Conservation (phyloP, 768 basidiomycete species). For the Cystofilobasidium bisporidii region DNA sequence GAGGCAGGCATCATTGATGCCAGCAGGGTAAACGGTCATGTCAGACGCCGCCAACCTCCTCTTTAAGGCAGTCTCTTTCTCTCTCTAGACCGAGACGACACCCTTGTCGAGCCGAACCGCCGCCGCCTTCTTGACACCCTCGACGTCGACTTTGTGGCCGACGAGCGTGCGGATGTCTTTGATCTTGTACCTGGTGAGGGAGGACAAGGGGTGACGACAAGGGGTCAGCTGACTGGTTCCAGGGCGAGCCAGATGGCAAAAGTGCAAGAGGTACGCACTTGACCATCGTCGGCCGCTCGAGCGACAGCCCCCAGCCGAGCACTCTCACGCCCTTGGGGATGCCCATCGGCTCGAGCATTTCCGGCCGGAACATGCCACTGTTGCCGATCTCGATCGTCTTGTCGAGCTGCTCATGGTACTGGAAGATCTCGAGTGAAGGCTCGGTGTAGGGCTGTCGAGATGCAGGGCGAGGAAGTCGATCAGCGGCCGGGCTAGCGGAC, state of each 20-base stretch:
- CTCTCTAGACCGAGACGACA: conserved; percentile 14
- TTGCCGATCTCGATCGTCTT: conserved; percentile 98
- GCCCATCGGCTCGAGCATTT: conserved; percentile 99
- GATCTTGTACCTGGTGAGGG: conserved; percentile 73
- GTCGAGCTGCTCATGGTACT: conserved; percentile 85
- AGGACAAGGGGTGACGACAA: background rate
- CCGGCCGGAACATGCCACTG: conserved; percentile 93
- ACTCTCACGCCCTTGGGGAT: conserved; percentile 93
- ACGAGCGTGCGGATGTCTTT: conserved; percentile 94
- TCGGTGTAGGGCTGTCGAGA: conserved; percentile 36
- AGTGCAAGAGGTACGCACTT: conserved; percentile 59
- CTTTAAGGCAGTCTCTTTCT: too few relatives aligned
- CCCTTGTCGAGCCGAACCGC: conserved; percentile 74
- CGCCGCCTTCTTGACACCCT: conserved; percentile 73
- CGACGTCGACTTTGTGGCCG: conserved; percentile 91
- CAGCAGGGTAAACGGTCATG: too few relatives aligned
- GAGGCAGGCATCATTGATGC: too few relatives aligned
- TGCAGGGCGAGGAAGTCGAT: background rate
- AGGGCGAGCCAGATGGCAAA: background rate
- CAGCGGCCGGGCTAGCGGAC: conserved; percentile 41
- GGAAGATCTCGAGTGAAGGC: conserved; percentile 97
- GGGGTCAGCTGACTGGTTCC: background rate
- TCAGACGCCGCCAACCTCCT: too few relatives aligned
- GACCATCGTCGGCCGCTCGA: conserved; percentile 98
- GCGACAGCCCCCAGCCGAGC: conserved; percentile 87